Evolutionary conservation across 2,329 filamentous ascomycete genomes (phyloP), one percentile per base, ranked within the genome.

Genomic region (Fusarium sp.): DNA sequence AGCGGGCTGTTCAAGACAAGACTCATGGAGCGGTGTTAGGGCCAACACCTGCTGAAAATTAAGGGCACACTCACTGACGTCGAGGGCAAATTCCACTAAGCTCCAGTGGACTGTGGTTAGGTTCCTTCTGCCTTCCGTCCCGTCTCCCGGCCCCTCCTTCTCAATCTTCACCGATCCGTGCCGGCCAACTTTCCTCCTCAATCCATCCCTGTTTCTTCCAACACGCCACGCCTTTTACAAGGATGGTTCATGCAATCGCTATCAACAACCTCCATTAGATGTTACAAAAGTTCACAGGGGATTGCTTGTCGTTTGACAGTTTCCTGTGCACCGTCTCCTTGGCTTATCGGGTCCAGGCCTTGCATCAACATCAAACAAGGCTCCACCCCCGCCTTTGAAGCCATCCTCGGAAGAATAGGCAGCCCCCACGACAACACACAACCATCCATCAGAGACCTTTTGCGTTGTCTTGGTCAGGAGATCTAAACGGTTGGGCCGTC

Each of bases 221-320:
- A 46, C 50, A 56, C 33, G 42, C 31, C 29, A 49, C 18, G 18
- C n/a, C 27, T 33, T 25, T 25, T 14, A 4, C 42, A 51, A 49
- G 42, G 57, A 36, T 59, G 16, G 31, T 31, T 59, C 62, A 66
- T 40, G 44, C 55, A 50, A 56, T 58, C 54, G 57, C 61, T 70
- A 70, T 71, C 68, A 69, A 51, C 44, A 65, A n/a, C 49, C 11
- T 53, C 46, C 61, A 42, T 61, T 14, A 38, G 57, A 20, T 46
- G 18, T 14, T 38, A 62, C 68, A 70, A 68, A 70, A 68, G 68
- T 70, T 38, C 68, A 59, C 58, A 56, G 29, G 23, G 44, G 20
- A 27, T 23, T 51, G 34, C 59, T 25, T 61, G 61, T 57, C 31
- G 14, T 44, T 46, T 61, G 57, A 16, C 34, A 29, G 36, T 46